Base-by-base conservation (phyloP, 768 basidiomycete species). In the Cyathus striatus region DNA sequence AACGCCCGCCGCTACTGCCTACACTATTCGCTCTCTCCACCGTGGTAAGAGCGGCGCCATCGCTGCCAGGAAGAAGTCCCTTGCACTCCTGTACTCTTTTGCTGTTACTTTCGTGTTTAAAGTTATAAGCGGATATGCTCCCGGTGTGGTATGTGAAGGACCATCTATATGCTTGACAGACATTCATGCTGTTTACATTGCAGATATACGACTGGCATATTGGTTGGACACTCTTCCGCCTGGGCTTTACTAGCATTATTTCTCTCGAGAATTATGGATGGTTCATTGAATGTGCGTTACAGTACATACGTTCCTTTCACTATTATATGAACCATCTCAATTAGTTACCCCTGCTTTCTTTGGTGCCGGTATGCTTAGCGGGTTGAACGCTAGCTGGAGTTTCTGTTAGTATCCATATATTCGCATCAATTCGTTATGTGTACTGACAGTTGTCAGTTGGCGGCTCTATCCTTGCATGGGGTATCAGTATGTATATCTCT, bases 131-230 rank as follows among this genome's bases (percentile, higher is more conserved):
- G 72, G 73, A 27, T 81, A 82, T 57, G 73, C 75, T 12, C 81
- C 79, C 20, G 79, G 79, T n/a, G 49, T 82, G 23, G 65, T 78
- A 50, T 33, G 70, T 36, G 35, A 12, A 13, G 13, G 13, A 13
- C 13, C 17, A 9, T 36, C 10, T 40, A 18, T 24, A 40, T 6
- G 26, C 30, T 5, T 1, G 16, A 13, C 21, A 10, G 17, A 7
- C 4, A 16, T 40, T 20, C 16, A 33, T 22, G 17, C 42, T 23
- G 16, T 27, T 23, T 0, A 23, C 14, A 21, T 23, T n/a, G 7
- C 43, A 75, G 73, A 54, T 75, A 14, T 79, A 70, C 51, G 80
- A 82, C 52, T 82, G 78, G 79, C 80, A 82, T 49, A 68, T 79
- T 40, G 79, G 78, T 43, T 81, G 78, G 74, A 74, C 75, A 13